Percentiles rank a stretch among this genome's conserved stretches.
phyloP scores from a whole-genome alignment of 352 stramenopile genomes.

The Pythium aristosporum region DNA sequence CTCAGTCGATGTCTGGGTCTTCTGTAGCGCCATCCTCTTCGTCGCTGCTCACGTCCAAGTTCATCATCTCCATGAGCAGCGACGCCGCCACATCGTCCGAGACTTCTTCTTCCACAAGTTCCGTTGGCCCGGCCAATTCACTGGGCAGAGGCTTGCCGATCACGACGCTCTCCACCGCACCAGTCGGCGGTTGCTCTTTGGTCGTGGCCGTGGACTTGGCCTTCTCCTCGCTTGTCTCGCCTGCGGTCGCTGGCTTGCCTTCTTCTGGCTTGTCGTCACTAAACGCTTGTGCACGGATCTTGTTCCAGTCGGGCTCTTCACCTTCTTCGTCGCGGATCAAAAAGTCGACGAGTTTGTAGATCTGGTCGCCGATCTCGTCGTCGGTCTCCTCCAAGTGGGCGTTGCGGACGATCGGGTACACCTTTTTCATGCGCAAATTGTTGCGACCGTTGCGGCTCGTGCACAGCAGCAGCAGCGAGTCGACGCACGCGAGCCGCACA shows the following conservation, averaged over 20 bases:
- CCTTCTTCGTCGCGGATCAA: conserved; percentile 86
- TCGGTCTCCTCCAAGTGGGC: conserved; percentile 78
- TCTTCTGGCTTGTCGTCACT: conserved; percentile 35
- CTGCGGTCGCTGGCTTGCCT: background rate
- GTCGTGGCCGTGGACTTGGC: background rate
- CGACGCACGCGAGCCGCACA: conserved; percentile 69
- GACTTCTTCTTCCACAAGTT: conserved; percentile 63
- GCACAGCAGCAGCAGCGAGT: conserved; percentile 74
- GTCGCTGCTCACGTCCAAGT: conserved; percentile 83
- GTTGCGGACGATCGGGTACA: conserved; percentile 84
- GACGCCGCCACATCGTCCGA: conserved; percentile 61
- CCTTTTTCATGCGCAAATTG: conserved; percentile 80
- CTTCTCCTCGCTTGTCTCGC: conserved; percentile 2
- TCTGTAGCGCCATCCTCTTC: conserved; percentile 46
- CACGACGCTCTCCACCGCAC: conserved; percentile 24
- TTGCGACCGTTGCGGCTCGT: conserved; percentile 80
- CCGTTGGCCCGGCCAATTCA: conserved; percentile 22
- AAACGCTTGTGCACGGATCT: conserved; percentile 67
- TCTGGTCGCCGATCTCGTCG: conserved; percentile 82
- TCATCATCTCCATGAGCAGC: conserved; percentile 65
- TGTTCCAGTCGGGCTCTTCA: conserved; percentile 82
- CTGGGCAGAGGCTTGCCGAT: conserved; percentile 40
- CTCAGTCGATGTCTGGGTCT: conserved; percentile 27
- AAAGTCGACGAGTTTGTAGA: conserved; percentile 89
- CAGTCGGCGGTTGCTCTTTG: background rate